Evolutionary conservation across 169 alveolate genomes (phyloP).

Genomic region (Plasmodium malariae): DNA sequence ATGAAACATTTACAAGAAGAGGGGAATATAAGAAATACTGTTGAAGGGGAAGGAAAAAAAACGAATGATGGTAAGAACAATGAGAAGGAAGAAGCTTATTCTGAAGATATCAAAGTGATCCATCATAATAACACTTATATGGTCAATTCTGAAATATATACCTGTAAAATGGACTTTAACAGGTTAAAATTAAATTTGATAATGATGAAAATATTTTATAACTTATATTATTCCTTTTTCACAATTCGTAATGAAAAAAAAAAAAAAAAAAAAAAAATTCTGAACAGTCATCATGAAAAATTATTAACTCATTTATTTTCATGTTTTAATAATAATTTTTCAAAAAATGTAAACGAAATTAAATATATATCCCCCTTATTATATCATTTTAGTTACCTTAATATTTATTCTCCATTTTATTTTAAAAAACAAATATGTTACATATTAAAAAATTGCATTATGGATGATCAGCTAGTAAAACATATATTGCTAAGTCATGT

Average conservation of each 20-base stretch:
- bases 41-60: neutral
- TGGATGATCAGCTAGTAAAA: slow-evolving; percentile 19
- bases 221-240: slow-evolving; percentile 38
- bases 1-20: neutral
- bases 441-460: slow-evolving; percentile 21
- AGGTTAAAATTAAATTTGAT: slow-evolving; percentile 32
- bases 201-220: slow-evolving; percentile 71
- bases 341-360: slow-evolving; percentile 46
- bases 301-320: slow-evolving; percentile 40
- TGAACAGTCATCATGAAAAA: slow-evolving; percentile 62
- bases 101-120: neutral
- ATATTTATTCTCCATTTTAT: slow-evolving; percentile 32
- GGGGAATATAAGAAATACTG: neutral
- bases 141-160: neutral
- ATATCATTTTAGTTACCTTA: slow-evolving; percentile 58
- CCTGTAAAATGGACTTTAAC: slow-evolving; percentile 22
- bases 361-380: slow-evolving; percentile 45
- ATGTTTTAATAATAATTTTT: slow-evolving; percentile 57
- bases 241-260: neutral
- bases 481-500: slow-evolving; percentile 55
- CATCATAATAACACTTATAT: neutral
- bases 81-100: neutral
- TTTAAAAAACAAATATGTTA: slow-evolving; percentile 61
- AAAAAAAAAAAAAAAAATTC: slow-evolving; percentile 64
- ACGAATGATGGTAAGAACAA: neutral